Base-by-base conservation (phyloP, 177 flowering plant genomes). In the Vitis hybrid region DNA sequence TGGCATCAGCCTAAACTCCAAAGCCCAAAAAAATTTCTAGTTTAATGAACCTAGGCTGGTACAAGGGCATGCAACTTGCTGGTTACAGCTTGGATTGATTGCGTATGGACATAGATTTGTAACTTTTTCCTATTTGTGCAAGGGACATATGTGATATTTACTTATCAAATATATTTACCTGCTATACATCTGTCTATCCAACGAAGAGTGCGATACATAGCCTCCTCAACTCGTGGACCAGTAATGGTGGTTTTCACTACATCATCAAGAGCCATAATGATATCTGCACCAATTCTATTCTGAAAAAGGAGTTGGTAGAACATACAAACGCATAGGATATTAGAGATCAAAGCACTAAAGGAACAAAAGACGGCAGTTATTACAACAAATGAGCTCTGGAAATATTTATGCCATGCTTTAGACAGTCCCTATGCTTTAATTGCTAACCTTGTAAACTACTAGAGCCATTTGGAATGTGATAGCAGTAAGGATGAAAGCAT, bases 241-340 rank as follows among this genome's bases (percentile, higher is more conserved):
- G 97, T 95, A 72, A 83, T 91, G 64, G 99, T 93, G 45, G 98
- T 93, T 76, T 68, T 89, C 48, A 93, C 98, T 50, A 93, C 98
- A 83, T 95, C 99, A 84, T 95, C 99, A 72, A 95, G 97, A 62
- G 98, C 99, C 99, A 93, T 95, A 57, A 95, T 95, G 65, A 93
- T 93, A 81, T 95, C 99, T 71, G 98, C 98, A 74, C 99, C 99
- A 74, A 95, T 93, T 82, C 85, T 87, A 74, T 95, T 95, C 98
- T 95, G 96, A 69, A 84, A 45, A 70, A 68, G 50, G 34, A 22
- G 59, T 48, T 0, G 63, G 18, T 5, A 49, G 22, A 53, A 61
- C 39, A 73, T 45, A 45, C 66, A 50, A 19, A 64, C 50, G 26
- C 2, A 66, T 50, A 45, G 14, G 29, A 58, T 20, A 59, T 22